A percentile compares a stretch with the other conserved stretches of the same genome.
Conservation (phyloP, 2,329 filamentous ascomycete species). For the Exserohilum turcica region DNA sequence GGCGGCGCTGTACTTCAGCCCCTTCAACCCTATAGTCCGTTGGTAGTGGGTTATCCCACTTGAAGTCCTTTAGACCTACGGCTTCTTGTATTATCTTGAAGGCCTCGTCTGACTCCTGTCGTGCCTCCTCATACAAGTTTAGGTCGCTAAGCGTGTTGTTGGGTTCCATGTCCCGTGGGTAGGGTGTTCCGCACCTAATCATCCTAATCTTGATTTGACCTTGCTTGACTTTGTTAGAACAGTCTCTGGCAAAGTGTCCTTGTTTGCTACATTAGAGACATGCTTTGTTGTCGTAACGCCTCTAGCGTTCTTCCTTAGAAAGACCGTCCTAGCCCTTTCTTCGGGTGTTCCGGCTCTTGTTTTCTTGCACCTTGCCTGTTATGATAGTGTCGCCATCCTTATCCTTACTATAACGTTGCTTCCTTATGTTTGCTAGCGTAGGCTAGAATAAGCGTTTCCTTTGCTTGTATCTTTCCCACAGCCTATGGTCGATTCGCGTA, state of each 20-base stretch:
- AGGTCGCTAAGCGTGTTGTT: background rate
- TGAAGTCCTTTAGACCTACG: too few relatives aligned
- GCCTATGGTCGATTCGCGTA: background rate
- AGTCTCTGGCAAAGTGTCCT: background rate
- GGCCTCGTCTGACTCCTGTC: background rate
- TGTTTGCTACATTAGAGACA: background rate
- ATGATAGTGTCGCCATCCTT: background rate
- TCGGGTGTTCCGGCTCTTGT: background rate
- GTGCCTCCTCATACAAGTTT: background rate
- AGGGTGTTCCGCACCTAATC: background rate
- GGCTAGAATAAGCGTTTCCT: background rate
- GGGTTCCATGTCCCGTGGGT: background rate
- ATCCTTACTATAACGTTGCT: background rate
- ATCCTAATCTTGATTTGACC: background rate
- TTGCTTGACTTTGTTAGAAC: background rate
- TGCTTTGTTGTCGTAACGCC: background rate
- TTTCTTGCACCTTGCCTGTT: background rate
- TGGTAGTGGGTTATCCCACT: background rate
- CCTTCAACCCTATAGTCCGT: background rate
- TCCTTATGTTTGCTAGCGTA: background rate
- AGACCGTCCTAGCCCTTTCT: background rate
- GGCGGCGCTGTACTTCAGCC: background rate
- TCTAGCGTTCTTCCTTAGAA: constrained; percentile 1
- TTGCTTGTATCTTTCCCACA: background rate
- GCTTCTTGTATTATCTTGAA: background rate